Evolutionary conservation across 257 asterid genomes (phyloP), one percentile per base, ranked within the genome.

Genomic region (Ophiorrhiza pumila): DNA sequence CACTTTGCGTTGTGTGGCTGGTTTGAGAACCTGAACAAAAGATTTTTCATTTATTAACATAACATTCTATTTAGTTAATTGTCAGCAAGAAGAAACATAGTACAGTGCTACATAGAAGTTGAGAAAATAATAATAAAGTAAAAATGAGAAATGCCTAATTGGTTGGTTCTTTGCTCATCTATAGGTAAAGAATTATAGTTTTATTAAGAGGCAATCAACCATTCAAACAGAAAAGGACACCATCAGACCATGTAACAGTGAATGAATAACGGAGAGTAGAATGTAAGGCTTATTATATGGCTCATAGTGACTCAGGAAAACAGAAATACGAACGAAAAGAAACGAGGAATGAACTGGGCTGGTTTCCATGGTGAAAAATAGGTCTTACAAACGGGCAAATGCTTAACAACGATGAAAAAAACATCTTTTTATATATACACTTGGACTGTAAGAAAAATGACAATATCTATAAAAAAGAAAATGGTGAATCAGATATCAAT

Each of bases 1-100:
- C 65, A 84, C 79, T 50, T 84, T 84, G 43, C 79, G 72, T n/a
- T 71, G 79, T 5, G 88, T 84, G 39, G 84, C 74, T 50, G 88
- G 88, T 81, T 73, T 79, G 37, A 84, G 60, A 32, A 84, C 88
- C 88, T 84, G 78, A 53, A 67, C 41, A 55, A 18, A 20, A 14
- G 0, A 62, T 46, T 37, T 58, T 39, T 23, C 1, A 35, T 7
- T 13, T 23, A 41, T 5, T 34, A 22, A n/a, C n/a, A n/a, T n/a
- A 10, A 64, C 35, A 15, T 39, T 64, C n/a, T 59, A 13, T 2
- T 18, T 69, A 7, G 11, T n/a, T 31, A 52, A 27, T 23, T 14
- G 47, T 62, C 27, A 65, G 74, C 62, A 39, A 61, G 31, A 25
- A 49, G 23, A 18, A 46, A 72, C 35, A 22, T 49, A 63, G 60